phyloP scores from a whole-genome alignment of 371 early-diverging fungal genomes.

The Dichotomocladium elegans region DNA sequence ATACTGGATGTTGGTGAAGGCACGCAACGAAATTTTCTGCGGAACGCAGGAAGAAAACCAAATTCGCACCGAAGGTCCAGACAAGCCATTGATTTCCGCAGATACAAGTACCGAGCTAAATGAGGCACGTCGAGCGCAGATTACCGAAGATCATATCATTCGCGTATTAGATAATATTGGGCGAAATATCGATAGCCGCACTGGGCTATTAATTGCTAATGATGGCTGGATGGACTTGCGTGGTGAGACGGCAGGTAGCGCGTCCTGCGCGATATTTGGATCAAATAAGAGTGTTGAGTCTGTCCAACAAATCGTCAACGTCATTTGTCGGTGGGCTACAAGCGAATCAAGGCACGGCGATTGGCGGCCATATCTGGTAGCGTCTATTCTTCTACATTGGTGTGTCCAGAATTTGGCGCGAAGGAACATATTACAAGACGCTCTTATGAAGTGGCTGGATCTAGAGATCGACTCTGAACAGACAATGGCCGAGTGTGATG shows the following conservation, averaged over 20 bases:
- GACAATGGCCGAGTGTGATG: neutral
- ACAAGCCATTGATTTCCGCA: neutral
- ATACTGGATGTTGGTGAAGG: conserved; percentile 42
- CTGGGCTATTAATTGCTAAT: conserved; percentile 24
- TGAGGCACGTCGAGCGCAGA: conserved; percentile 4
- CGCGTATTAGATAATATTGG: conserved; percentile 40
- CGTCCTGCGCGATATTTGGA: conserved; percentile 27
- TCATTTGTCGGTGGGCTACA: conserved; percentile 60
- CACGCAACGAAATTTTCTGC: conserved; percentile 47
- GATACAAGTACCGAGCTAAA: neutral
- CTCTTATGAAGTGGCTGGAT: conserved; percentile 42
- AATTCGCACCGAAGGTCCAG: conserved; percentile 3
- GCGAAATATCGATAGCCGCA: conserved; percentile 25
- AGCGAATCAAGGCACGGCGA: conserved; percentile 53
- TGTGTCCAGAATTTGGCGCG: conserved; percentile 31
- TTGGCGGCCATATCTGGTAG: conserved; percentile 55
- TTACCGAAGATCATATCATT: conserved; percentile 35
- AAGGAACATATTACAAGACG: conserved; percentile 35
- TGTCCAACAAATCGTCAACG: conserved; percentile 16
- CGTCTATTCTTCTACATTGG: conserved; percentile 49
- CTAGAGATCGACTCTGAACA: conserved; percentile 10
- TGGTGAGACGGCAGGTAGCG: conserved; percentile 31
- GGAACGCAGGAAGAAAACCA: conserved; percentile 34
- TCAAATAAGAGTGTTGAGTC: conserved; percentile 2
- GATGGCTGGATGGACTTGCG: conserved; percentile 32